These are phyloP conservation scores for Niveomyces coronatus DNA, from an alignment of 2,329 filamentous ascomycete genomes.

Conservation along the genomic window DNA sequence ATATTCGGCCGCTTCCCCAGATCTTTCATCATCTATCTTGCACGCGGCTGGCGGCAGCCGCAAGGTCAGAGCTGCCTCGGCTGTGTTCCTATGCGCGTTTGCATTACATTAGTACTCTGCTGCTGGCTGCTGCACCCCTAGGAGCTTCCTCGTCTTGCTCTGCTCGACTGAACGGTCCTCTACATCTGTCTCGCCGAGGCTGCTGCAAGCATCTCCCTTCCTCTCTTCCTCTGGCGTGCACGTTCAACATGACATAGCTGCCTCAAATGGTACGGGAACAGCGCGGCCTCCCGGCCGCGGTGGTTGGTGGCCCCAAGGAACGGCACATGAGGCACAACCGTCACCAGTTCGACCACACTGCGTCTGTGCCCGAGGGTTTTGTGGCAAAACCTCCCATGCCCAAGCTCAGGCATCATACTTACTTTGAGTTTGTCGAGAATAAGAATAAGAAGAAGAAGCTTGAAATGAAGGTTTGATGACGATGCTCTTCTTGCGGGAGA, in stretches of 20 bases:
- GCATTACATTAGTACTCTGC: not conserved
- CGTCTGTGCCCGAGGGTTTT: slow-evolving; percentile 24
- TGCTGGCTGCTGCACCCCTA: no score
- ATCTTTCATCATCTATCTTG: slow-evolving; percentile 2
- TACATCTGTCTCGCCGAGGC: not conserved
- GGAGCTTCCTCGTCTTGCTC: no score
- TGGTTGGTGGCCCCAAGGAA: slow-evolving; percentile 24
- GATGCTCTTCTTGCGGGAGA: not conserved
- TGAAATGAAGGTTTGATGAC: slow-evolving; percentile 42
- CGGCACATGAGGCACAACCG: slow-evolving; percentile 23
- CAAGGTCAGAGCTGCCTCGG: slow-evolving; percentile 1
- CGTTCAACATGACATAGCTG: slow-evolving; percentile 10
- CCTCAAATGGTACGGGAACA: slow-evolving; percentile 27
- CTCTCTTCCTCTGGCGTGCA: not conserved
- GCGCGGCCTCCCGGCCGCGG: slow-evolving; percentile 21
- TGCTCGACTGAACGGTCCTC: not conserved
- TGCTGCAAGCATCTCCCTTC: slow-evolving; percentile 1
- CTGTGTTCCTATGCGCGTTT: not conserved
- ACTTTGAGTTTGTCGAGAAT: slow-evolving; percentile 56
- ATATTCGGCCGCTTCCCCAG: not conserved
- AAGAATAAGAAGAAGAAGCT: slow-evolving; percentile 54
- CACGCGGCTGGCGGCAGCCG: slow-evolving; percentile 3
- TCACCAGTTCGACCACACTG: slow-evolving; percentile 23
- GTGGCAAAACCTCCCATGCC: slow-evolving; percentile 29
- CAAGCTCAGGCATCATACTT: slow-evolving; percentile 48